Base-by-base conservation (phyloP, 495 filamentous ascomycete genomes). In the Sphaerosporella brunnea region DNA sequence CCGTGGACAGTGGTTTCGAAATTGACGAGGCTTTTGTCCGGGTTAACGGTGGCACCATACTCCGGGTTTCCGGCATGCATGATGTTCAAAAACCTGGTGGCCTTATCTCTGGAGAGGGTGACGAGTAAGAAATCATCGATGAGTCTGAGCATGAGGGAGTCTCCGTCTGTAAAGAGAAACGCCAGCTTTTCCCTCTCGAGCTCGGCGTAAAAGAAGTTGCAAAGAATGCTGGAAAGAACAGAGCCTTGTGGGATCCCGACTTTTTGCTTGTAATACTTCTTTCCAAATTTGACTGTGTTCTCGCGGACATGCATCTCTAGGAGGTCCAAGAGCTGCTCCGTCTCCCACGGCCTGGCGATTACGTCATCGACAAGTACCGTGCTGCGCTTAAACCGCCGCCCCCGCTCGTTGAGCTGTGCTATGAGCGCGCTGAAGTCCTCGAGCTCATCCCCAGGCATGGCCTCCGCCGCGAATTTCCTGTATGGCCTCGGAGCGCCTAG, bases 81-180 rank as follows among this genome's bases (percentile, higher is more conserved):
- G 28, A 75, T 68, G 37, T 74, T 63, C 20, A 93, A 62, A 55
- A 97, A 95, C 11, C 66, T 64, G 43, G 64, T 66, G 0, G 84
- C 87, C 55, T 83, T 72, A 0, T 59, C 51, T 32, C 56, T 63
- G 43, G 82, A 67, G 0, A 76, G 73, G 1, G 84, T 94, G 54
- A 97, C 77, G 36, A 96, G 73, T 15, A 95, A 64, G 53, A 96
- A 96, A 54, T 97, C 90, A 44, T 97, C 90, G 34, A 92, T 80
- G 1, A 94, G 70, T 32, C 90, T 69, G 32, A 96, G 59, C 23
- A 97, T 67, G 4, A 94, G 58, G 24, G 73, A 75, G 5, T 82
- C 66, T 2, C 68, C 62, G 2, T 66, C 58, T 2, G 55, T 55
- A 1, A 68, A 46, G 7, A 88, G 59, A 57, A 94, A 96, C 1